These are phyloP conservation scores for Phialophora chinensis DNA, from an alignment of 2,329 filamentous ascomycete genomes.

Conservation along the genomic window DNA sequence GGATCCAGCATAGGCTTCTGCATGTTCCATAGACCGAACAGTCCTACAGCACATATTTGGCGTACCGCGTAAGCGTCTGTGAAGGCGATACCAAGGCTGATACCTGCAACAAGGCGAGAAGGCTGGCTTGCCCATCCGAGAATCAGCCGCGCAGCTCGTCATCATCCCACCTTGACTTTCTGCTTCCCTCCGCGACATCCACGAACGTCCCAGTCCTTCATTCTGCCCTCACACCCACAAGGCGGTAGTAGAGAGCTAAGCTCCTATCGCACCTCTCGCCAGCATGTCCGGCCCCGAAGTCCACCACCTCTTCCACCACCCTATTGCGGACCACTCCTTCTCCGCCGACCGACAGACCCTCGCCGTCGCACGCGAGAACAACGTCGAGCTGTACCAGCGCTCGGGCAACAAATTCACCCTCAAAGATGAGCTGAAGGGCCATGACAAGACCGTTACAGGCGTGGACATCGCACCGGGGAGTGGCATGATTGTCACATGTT, in stretches of 20 bases:
- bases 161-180: conserved; percentile 13
- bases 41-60: too few relatives aligned
- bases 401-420: conserved; percentile 77
- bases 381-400: conserved; percentile 83
- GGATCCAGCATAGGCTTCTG: neutral
- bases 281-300: conserved; percentile 86
- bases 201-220: neutral
- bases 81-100: too few relatives aligned
- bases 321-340: conserved; percentile 98
- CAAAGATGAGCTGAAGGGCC: conserved; percentile 90
- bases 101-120: too few relatives aligned
- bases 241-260: conserved; percentile 93
- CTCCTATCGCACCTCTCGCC: conserved; percentile 72
- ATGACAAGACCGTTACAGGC: conserved; percentile 95
- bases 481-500: conserved; percentile 96
- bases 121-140: conserved; percentile 20
- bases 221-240: neutral
- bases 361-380: conserved; percentile 87
- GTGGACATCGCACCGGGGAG: conserved; percentile 92
- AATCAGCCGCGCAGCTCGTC: conserved; percentile 28
- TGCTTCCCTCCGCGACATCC: neutral
- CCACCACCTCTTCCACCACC: conserved; percentile 94
- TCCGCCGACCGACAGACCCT: conserved; percentile 87
- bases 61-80: too few relatives aligned
- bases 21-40: neutral